A percentile compares a stretch with the other conserved stretches of the same genome.
Conservation (phyloP, 2,329 filamentous ascomycete species). For the Domatiomyces catenatus region DNA sequence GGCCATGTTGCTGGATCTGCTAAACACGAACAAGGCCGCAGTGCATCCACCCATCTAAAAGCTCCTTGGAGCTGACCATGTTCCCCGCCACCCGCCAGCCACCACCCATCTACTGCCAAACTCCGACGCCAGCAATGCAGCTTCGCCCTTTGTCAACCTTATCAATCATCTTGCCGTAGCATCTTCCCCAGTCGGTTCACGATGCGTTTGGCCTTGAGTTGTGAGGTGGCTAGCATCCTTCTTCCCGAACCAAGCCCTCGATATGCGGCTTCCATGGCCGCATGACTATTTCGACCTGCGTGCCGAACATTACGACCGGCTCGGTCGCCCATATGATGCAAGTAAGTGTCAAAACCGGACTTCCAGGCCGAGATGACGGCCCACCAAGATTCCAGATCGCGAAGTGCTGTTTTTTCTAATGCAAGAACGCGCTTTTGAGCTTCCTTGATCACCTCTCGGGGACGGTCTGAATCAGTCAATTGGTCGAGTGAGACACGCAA, state of each 20-base stretch:
- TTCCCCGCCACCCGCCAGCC: too few relatives aligned
- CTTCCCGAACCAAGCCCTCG: background rate
- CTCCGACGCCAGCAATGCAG: background rate
- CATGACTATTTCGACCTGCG: background rate
- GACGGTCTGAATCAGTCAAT: background rate
- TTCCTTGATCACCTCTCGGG: background rate
- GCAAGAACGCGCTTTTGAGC: background rate
- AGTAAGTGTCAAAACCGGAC: background rate
- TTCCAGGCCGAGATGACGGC: background rate
- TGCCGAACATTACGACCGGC: background rate
- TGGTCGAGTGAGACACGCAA: too few relatives aligned
- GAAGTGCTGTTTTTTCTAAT: background rate
- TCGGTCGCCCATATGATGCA: background rate
- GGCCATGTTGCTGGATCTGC: background rate
- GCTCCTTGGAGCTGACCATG: too few relatives aligned
- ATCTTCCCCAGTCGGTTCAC: background rate
- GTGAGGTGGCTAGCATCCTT: constrained; percentile 4
- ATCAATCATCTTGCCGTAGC: background rate
- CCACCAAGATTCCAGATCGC: background rate
- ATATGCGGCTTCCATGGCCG: background rate
- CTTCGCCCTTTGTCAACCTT: background rate
- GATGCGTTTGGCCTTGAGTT: constrained; percentile 7
- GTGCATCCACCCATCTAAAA: background rate
- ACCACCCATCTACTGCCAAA: background rate
- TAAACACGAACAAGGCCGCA: background rate